Base-by-base conservation (phyloP, 164 flowering plant genomes). In the Chimonanthus praecox region DNA sequence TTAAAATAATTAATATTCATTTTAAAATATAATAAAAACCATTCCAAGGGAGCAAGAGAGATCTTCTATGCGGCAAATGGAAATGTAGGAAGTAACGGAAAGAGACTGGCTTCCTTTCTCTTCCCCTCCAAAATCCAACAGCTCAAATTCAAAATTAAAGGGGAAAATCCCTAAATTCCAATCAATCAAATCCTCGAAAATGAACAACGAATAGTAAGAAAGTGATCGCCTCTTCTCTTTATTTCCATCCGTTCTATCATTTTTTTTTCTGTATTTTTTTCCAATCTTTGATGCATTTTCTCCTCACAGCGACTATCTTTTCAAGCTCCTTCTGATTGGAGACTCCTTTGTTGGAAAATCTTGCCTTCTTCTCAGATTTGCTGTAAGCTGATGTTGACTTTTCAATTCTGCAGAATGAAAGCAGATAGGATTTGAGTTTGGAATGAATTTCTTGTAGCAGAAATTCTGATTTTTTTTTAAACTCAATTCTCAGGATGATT, bases 291-390 rank as follows among this genome's bases (percentile, higher is more conserved):
- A 61, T 61, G 33, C 33, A 33, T 33, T 11, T 60, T 67, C 61
- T 21, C 4, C 54, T 44, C 45, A 20, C 68, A 86, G 89, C 62
- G 89, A 86, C 74, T 86, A 84, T 62, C 75, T 86, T 75, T 86
- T 86, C 78, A 86, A 86, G 82, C 85, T 85, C 33, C 78, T 85
- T 75, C 64, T 85, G 68, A 85, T 85, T 66, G 88, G 88, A 70
- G 88, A 85, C 70, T 85, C 88, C 6, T 77, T 85, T 49, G 88
- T 85, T 11, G 90, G 92, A 49, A 88, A 88, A 76, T 88, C 92
- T 47, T 88, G 92, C 68, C 88, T 88, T 71, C 88, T 88, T 72
- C 85, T 88, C 75, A 71, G 92, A 82, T 88, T 87, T 46, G 88
- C 92, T 60, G 92, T 88, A 78, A 75, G 83, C 76, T 72, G 33